Evolutionary conservation across 495 filamentous ascomycete species (phyloP).

Genomic region (Ramalina peruviana): DNA sequence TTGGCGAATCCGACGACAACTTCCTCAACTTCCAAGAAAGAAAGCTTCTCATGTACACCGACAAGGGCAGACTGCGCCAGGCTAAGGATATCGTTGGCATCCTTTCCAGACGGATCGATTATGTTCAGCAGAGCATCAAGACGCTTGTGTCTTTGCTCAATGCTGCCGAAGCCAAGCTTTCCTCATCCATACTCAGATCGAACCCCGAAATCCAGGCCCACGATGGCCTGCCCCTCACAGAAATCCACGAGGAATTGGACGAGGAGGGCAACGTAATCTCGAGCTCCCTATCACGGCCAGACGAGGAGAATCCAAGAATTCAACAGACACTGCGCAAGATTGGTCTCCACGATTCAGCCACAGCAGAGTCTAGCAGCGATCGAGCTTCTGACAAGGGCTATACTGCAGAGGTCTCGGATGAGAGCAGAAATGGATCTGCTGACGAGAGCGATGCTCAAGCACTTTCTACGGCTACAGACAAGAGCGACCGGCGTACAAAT

Average conservation of each 20-base stretch:
- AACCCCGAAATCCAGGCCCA: slow-evolving; percentile 35
- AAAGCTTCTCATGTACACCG: slow-evolving; percentile 47
- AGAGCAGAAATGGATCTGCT: background rate
- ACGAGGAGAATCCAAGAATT: slow-evolving; percentile 45
- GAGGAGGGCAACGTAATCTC: slow-evolving; percentile 78
- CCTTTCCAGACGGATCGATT: slow-evolving; percentile 68
- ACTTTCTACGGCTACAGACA: too few relatives aligned
- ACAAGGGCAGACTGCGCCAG: slow-evolving; percentile 31
- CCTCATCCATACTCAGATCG: slow-evolving; percentile 28
- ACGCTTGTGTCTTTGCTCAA: slow-evolving; percentile 32
- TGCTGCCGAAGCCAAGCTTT: slow-evolving; percentile 51
- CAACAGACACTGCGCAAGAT: slow-evolving; percentile 56
- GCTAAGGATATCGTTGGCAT: slow-evolving; percentile 47
- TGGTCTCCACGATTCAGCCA: slow-evolving; percentile 43
- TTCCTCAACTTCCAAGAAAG: slow-evolving; percentile 48
- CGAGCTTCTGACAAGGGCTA: background rate
- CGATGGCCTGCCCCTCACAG: slow-evolving; percentile 59
- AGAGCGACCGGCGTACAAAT: too few relatives aligned
- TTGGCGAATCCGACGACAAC: slow-evolving; percentile 34
- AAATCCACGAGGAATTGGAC: slow-evolving; percentile 85
- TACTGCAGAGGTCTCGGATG: background rate
- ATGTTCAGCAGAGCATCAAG: slow-evolving; percentile 67
- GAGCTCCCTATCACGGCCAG: slow-evolving; percentile 43
- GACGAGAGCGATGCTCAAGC: background rate
- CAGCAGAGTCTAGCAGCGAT: slow-evolving; percentile 3